These are phyloP conservation scores for Rubia balearica DNA, from an alignment of 305 asterid species.

Conservation along the genomic window DNA sequence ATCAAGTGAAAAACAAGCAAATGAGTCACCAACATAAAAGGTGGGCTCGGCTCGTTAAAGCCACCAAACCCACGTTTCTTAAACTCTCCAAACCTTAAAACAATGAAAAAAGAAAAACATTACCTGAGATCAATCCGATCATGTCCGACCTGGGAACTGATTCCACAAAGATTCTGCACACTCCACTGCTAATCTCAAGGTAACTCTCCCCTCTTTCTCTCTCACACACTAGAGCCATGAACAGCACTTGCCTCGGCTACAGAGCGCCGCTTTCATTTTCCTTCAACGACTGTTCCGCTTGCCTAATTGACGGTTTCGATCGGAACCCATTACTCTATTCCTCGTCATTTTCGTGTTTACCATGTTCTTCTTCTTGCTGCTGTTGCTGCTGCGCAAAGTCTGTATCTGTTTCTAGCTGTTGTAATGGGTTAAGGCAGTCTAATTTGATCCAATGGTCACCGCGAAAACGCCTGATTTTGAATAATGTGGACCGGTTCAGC, in stretches of 20 bases:
- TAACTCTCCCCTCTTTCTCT: conserved; percentile 13
- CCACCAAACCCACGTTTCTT: too few species aligned
- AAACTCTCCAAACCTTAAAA: not conserved
- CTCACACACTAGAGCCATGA: conserved; percentile 35
- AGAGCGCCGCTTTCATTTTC: conserved; percentile 43
- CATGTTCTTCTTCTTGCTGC: conserved; percentile 48
- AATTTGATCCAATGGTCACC: conserved; percentile 59
- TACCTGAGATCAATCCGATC: not conserved
- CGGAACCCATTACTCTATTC: conserved; percentile 37
- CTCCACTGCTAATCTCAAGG: conserved; percentile 28
- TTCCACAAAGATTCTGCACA: conserved; percentile 12
- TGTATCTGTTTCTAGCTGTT: conserved; percentile 31
- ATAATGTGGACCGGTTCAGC: conserved; percentile 42
- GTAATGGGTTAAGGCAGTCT: conserved; percentile 64
- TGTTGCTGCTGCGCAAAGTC: conserved; percentile 49
- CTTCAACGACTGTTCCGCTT: conserved; percentile 30
- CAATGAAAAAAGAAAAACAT: not conserved
- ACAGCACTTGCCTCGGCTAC: conserved; percentile 44
- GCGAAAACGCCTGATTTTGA: conserved; percentile 38
- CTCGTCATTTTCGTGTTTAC: conserved; percentile 19
- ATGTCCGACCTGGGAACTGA: conserved; percentile 4
- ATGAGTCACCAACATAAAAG: too few species aligned
- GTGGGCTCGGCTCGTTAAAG: too few species aligned
- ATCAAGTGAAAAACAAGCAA: too few species aligned
- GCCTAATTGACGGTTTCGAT: conserved; percentile 31